Evolutionary conservation across 257 asterid genomes (phyloP).

Genomic region (Apocynum venetum): DNA sequence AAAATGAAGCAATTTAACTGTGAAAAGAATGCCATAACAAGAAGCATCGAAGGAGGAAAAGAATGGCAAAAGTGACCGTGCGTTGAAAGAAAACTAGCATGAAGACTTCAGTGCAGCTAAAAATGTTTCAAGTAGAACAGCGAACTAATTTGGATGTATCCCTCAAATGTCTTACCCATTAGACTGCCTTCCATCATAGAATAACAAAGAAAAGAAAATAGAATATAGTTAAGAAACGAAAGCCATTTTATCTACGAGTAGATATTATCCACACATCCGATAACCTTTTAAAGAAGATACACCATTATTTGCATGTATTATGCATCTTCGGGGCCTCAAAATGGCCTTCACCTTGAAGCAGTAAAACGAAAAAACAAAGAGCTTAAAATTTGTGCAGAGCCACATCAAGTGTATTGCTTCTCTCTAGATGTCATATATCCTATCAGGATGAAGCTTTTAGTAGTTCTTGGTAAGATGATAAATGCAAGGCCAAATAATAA

Average conservation of each 20-base stretch:
- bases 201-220: neutral
- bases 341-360: slow-evolving; percentile 11
- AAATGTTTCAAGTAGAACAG: neutral
- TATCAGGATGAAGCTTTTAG: slow-evolving; percentile 14
- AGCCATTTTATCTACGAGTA: neutral
- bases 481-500: slow-evolving; percentile 28
- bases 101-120: neutral
- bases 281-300: slow-evolving; percentile 9
- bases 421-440: slow-evolving; percentile 2
- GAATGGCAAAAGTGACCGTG: neutral
- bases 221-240: no score
- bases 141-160: neutral
- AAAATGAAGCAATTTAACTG: neutral
- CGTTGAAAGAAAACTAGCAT: neutral
- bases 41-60: neutral
- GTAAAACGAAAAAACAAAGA: slow-evolving; percentile 13
- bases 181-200: neutral
- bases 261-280: neutral
- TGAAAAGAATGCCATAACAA: neutral
- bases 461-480: slow-evolving; percentile 10
- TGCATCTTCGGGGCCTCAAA: slow-evolving; percentile 17
- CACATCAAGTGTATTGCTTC: slow-evolving; percentile 2
- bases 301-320: slow-evolving; percentile 15
- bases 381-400: slow-evolving; percentile 15
- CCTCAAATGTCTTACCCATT: neutral